Conservation (phyloP, 148 eudicot genomes). For the Nepenthes mirabilis region DNA sequence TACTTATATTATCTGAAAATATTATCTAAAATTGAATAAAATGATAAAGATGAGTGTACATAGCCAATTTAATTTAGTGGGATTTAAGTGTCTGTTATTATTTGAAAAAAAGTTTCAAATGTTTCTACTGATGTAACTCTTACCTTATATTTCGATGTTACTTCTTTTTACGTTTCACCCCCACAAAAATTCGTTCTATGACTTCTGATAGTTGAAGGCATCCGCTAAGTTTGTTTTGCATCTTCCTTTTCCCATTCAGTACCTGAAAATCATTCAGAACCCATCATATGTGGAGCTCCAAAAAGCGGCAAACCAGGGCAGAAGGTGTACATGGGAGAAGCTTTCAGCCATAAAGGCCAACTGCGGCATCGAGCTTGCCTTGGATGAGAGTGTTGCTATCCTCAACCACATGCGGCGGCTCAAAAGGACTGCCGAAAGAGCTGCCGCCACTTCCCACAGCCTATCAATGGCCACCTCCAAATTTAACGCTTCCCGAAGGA, state of each 20-base stretch:
- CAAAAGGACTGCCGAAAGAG: slow-evolving; percentile 48
- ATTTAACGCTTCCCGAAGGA: slow-evolving; percentile 68
- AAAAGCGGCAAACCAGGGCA: slow-evolving; percentile 90
- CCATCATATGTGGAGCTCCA: slow-evolving; percentile 81
- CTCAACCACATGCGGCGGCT: slow-evolving; percentile 97
- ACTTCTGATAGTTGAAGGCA: no score
- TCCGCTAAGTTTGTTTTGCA: not conserved
- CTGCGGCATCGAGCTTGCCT: slow-evolving; percentile 84
- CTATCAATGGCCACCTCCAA: slow-evolving; percentile 18
- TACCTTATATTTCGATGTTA: no score
- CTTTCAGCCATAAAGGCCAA: slow-evolving; percentile 95
- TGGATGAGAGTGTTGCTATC: slow-evolving; percentile 72
- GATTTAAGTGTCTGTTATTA: no score
- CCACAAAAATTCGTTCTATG: no score
- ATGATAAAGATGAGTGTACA: no score
- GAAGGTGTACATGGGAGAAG: slow-evolving; percentile 98
- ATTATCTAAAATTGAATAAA: no score
- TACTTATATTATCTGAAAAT: no score
- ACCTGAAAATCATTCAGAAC: slow-evolving; percentile 79
- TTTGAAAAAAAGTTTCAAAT: no score
- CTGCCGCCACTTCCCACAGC: slow-evolving; percentile 40
- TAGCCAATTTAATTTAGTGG: no score
- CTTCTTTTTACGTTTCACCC: no score
- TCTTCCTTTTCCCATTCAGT: slow-evolving; percentile 24
- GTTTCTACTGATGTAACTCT: no score